These are phyloP conservation scores for Eurotiales sp. DNA, from an alignment of 2,329 filamentous ascomycete genomes.

Conservation along the genomic window DNA sequence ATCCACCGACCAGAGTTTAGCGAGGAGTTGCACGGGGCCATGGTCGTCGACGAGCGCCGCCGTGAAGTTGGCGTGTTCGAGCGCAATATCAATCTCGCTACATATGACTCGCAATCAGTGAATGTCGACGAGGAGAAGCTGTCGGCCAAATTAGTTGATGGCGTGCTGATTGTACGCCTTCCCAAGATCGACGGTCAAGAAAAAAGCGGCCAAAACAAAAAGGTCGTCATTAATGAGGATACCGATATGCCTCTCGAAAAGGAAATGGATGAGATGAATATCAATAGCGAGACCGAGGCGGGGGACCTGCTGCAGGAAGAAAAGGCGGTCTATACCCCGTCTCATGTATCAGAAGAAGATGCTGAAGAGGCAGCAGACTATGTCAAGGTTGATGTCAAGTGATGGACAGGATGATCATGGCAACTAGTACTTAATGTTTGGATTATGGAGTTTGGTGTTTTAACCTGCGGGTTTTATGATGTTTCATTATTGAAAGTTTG, in stretches of 20 bases:
- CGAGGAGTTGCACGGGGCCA: slow-evolving; percentile 62
- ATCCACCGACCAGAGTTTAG: slow-evolving; percentile 68
- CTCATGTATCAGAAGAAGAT: slow-evolving; percentile 13
- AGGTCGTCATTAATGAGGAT: slow-evolving; percentile 19
- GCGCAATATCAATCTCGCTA: slow-evolving; percentile 60
- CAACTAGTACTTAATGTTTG: too few species aligned
- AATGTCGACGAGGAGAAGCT: slow-evolving; percentile 66
- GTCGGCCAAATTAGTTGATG: slow-evolving; percentile 73
- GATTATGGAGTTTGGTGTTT: too few species aligned
- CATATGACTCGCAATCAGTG: slow-evolving; percentile 49
- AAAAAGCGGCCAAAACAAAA: slow-evolving; percentile 18
- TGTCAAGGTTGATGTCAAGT: slow-evolving; percentile 57
- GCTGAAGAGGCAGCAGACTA: slow-evolving; percentile 40
- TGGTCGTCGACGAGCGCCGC: slow-evolving; percentile 67
- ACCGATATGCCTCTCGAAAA: not conserved
- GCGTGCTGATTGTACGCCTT: slow-evolving; percentile 70
- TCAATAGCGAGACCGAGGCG: slow-evolving; percentile 24
- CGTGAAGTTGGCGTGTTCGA: slow-evolving; percentile 72
- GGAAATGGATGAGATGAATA: slow-evolving; percentile 14
- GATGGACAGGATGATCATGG: too few species aligned
- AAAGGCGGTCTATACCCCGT: slow-evolving; percentile 10
- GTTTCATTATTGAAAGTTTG: too few species aligned
- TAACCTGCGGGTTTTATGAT: too few species aligned
- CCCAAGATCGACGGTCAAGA: slow-evolving; percentile 56
- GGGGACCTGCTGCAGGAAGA: slow-evolving; percentile 20